Conservation (phyloP, 2,329 filamentous ascomycete species). For the Knufia petricola region DNA sequence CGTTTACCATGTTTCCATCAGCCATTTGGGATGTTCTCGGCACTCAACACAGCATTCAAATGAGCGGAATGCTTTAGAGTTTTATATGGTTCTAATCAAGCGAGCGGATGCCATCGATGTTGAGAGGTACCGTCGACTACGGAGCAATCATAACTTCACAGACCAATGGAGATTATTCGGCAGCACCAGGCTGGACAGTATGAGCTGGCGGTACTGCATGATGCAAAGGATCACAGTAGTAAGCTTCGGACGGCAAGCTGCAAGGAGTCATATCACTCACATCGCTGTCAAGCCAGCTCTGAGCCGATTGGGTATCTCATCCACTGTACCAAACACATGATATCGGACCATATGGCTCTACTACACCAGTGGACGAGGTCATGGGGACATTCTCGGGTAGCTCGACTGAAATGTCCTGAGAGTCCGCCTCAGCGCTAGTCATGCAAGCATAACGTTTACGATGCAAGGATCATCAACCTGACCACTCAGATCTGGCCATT, state of each 20-base stretch:
- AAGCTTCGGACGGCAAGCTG: no score
- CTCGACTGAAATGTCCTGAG: slow-evolving; percentile 15
- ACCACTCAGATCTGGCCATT: background rate
- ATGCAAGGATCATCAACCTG: background rate
- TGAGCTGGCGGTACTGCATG: slow-evolving; percentile 25
- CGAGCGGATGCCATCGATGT: slow-evolving; percentile 24
- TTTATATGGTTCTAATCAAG: slow-evolving; percentile 22
- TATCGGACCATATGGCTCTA: slow-evolving; percentile 25
- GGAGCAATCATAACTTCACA: slow-evolving; percentile 23
- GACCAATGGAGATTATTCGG: slow-evolving; percentile 16
- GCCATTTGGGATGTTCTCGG: slow-evolving; percentile 22
- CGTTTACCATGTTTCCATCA: no score
- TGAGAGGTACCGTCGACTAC: slow-evolving; percentile 25
- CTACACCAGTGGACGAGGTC: slow-evolving; percentile 16
- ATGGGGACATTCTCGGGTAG: slow-evolving; percentile 19
- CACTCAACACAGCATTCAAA: slow-evolving; percentile 17
- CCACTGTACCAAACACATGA: slow-evolving; percentile 25
- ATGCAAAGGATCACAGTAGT: slow-evolving; percentile 23
- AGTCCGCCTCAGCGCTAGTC: background rate
- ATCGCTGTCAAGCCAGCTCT: slow-evolving; percentile 20
- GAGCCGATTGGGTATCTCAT: slow-evolving; percentile 16
- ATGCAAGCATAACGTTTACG: slow-evolving; percentile 13
- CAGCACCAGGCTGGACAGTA: slow-evolving; percentile 11
- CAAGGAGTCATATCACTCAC: no score
- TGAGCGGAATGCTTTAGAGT: slow-evolving; percentile 16